Conservation (phyloP, 2,329 filamentous ascomycete species). For the Calonectria pauciramosa region DNA sequence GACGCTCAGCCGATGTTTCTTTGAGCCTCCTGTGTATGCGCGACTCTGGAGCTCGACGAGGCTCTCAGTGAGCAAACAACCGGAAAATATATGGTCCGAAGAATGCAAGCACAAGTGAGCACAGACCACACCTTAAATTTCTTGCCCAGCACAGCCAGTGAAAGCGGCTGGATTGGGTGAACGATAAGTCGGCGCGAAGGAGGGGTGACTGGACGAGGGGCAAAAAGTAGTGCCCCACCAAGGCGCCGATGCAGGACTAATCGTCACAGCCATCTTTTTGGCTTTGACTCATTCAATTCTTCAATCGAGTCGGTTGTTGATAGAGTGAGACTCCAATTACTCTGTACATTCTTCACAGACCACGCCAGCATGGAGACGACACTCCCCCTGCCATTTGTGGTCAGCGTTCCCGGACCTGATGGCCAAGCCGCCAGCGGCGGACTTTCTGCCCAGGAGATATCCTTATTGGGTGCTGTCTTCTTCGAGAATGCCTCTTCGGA, state of each 20-base stretch:
- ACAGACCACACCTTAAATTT: constrained; percentile 55
- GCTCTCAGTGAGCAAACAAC: constrained; percentile 4
- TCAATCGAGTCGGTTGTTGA: constrained; percentile 14
- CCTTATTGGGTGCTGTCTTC: constrained; percentile 71
- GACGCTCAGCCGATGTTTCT: constrained; percentile 5
- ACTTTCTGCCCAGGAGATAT: constrained; percentile 69
- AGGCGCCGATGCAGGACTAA: constrained; percentile 46
- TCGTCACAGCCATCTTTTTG: constrained; percentile 45
- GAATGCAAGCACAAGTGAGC: constrained; percentile 18
- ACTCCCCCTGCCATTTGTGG: constrained; percentile 73
- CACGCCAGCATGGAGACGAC: constrained; percentile 71
- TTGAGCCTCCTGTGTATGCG: background rate
- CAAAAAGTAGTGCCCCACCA: constrained; percentile 47
- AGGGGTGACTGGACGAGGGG: constrained; percentile 41
- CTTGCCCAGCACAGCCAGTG: constrained; percentile 25
- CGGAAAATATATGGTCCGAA: constrained; percentile 44
- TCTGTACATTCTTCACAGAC: constrained; percentile 1
- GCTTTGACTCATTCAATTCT: constrained; percentile 42
- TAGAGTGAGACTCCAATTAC: constrained; percentile 28
- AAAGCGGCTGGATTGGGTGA: constrained; percentile 34
- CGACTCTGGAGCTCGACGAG: constrained; percentile 17
- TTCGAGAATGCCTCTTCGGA: constrained; percentile 65
- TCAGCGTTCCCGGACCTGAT: constrained; percentile 67
- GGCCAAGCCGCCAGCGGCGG: constrained; percentile 64
- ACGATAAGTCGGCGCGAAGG: constrained; percentile 31